phyloP scores from a whole-genome alignment of 2,329 filamentous ascomycete species.

The Rhinocladiella mackenziei region DNA sequence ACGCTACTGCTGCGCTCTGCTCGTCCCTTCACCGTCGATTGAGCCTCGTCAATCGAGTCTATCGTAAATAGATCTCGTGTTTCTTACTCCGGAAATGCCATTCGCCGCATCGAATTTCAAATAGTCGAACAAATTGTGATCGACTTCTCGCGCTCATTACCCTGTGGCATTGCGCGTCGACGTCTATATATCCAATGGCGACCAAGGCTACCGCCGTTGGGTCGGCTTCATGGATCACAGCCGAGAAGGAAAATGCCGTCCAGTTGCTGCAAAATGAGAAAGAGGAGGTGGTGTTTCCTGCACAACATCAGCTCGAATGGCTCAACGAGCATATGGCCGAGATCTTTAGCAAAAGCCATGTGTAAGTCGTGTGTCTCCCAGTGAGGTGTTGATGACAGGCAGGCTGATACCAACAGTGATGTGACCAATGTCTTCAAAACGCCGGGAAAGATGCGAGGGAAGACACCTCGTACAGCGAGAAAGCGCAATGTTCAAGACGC shows the following conservation, averaged over 20 bases:
- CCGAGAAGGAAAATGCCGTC: constrained; percentile 74
- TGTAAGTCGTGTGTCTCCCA: constrained; percentile 56
- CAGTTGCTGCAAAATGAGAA: constrained; percentile 75
- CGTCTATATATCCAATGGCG: constrained; percentile 26
- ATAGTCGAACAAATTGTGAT: too few relatives aligned
- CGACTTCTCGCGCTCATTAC: too few relatives aligned
- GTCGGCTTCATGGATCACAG: constrained; percentile 76
- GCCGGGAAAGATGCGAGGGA: constrained; percentile 47
- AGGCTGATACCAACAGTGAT: constrained; percentile 56
- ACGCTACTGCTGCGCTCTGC: too few relatives aligned
- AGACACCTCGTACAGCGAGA: constrained; percentile 45
- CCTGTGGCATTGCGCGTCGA: too few relatives aligned
- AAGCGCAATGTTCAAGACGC: constrained; percentile 43
- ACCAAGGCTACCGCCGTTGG: constrained; percentile 59
- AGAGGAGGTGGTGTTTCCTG: constrained; percentile 90
- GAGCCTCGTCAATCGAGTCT: too few relatives aligned
- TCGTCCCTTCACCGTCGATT: too few relatives aligned
- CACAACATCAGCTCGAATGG: constrained; percentile 94
- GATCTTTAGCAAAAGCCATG: constrained; percentile 79
- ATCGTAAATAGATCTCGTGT: too few relatives aligned
- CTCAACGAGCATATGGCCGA: constrained; percentile 97
- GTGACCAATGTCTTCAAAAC: constrained; percentile 91
- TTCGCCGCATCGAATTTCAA: too few relatives aligned
- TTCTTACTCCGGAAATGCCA: too few relatives aligned
- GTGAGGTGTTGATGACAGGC: constrained; percentile 4